phyloP scores from a whole-genome alignment of 257 asterid species.

The Eustoma russellianum region DNA sequence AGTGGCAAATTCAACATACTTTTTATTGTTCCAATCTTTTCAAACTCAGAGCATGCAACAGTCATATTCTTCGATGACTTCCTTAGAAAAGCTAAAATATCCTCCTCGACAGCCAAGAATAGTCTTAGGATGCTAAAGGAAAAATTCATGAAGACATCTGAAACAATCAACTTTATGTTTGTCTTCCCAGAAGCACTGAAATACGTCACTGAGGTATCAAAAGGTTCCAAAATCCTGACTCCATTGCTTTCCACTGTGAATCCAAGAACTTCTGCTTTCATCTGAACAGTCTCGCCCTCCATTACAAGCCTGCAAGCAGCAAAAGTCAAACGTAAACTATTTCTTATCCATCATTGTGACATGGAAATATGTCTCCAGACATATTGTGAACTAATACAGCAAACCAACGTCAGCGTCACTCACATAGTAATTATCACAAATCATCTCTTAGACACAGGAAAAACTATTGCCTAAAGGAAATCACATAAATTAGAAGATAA shows the following conservation, averaged over 20 bases:
- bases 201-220: constrained; percentile 62
- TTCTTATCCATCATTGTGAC: too few relatives aligned
- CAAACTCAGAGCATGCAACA: constrained; percentile 80
- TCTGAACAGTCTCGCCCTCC: constrained; percentile 56
- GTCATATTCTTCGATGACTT: constrained; percentile 74
- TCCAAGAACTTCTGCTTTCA: constrained; percentile 69
- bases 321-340: constrained; percentile 1
- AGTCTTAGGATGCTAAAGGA: constrained; percentile 83
- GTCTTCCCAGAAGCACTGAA: constrained; percentile 70
- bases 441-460: too few relatives aligned
- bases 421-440: too few relatives aligned
- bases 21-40: constrained; percentile 67
- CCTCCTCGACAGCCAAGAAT: constrained; percentile 89
- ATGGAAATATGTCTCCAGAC: too few relatives aligned
- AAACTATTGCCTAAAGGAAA: too few relatives aligned
- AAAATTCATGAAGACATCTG: constrained; percentile 91
- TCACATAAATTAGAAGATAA: too few relatives aligned
- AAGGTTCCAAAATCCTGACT: constrained; percentile 86
- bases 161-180: constrained; percentile 53
- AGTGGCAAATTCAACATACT: constrained; percentile 29
- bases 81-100: constrained; percentile 81
- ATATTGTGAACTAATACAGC: too few relatives aligned
- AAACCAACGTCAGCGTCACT: too few relatives aligned
- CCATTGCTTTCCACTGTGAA: constrained; percentile 97
- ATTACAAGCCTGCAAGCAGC: constrained; percentile 63